Base-by-base conservation (phyloP, 2,329 filamentous ascomycete genomes). In the Diaporthe humulicola region DNA sequence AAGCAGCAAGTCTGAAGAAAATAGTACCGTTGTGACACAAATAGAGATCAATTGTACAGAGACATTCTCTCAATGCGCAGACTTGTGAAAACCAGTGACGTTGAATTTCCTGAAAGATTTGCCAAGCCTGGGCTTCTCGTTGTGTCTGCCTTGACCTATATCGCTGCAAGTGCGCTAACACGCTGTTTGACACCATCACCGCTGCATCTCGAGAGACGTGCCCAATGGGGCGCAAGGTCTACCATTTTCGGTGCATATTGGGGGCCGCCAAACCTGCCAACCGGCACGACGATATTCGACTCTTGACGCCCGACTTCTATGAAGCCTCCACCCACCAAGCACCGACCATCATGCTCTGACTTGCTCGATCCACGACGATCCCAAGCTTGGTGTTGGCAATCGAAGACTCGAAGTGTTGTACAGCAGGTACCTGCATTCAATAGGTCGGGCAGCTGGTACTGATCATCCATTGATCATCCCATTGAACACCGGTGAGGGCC, bases 261-360 rank as follows among this genome's bases (percentile, higher is more conserved):
- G 60, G 60, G 60, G 60, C 60, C 22, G 60, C n/a, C 42, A 66
- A 28, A 66, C 42, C 60, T 45, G 3, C 60, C 60, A 66, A 66
- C 42, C 60, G 40, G 28, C 60, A 19, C 42, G 60, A 66, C 28
- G 10, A 66, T 66, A n/a, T n/a, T 50, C 40, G 25, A 33, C 28
- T 45, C 19, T 6, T 30, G 60, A 66, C 60, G 60, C 60, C 60
- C 60, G 60, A 50, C 28, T 66, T 33, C 28, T 66, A 50, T 66
- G 60, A 50, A 22, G 42, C 19, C 60, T 66, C 28, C 60, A 3
- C 15, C 40, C 60, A 66, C 60, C 28, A 48, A 36, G 28, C 9
- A 14, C 8, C 28, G 12, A 66, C 22, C 38, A 3, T 42, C 17
- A n/a, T 66, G 40, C 14, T 48, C 42, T 36, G 28, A 66, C 60